Base-by-base conservation (phyloP, 345 rosid species). In the Erucastrum elatum region DNA sequence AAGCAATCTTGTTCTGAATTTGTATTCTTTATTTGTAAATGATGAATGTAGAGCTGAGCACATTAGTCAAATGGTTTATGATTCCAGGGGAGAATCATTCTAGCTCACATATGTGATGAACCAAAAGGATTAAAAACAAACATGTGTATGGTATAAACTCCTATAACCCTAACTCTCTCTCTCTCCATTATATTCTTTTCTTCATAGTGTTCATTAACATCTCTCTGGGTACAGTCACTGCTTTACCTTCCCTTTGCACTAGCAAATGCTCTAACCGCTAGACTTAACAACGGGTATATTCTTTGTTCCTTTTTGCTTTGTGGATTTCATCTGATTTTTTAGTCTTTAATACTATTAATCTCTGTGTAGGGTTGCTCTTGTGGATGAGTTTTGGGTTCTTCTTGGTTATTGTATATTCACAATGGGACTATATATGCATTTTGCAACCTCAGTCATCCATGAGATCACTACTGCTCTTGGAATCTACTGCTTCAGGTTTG, bases 71-170 rank as follows among this genome's bases (percentile, higher is more conserved):
- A 2, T 15, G 37, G 64, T 72, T 67, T 75, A 31, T 64, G 58
- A 44, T 71, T 34, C 2, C 94, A 95, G 99, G 99, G 99, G 82
- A 87, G 99, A 83, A 87, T 95, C 93, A 93, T 95, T 85, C 86
- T 95, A 81, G 96, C 99, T 78, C 99, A 95, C 84, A 79, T 95
- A 77, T 95, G 99, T 76, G 99, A 95, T 76, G 99, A 95, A 82
- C 97, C 98, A 65, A 95, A 93, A 86, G 99, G 99, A 81, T 74
- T 95, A 75, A 95, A 95, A 85, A 95, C 99, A 70, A 91, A 93
- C 82, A 95, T 95, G 99, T 93, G 99, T 81, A 82, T 95, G 98
- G 99, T 95, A 93, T 77, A 81, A 33, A 33, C 33, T 55, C 17
- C 51, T 65, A 51, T 51, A n/a, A 51, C 17, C 13, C 5, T 10